These are phyloP conservation scores for Penicillium ochrochloron DNA, from an alignment of 495 filamentous ascomycete species.

Conservation along the genomic window DNA sequence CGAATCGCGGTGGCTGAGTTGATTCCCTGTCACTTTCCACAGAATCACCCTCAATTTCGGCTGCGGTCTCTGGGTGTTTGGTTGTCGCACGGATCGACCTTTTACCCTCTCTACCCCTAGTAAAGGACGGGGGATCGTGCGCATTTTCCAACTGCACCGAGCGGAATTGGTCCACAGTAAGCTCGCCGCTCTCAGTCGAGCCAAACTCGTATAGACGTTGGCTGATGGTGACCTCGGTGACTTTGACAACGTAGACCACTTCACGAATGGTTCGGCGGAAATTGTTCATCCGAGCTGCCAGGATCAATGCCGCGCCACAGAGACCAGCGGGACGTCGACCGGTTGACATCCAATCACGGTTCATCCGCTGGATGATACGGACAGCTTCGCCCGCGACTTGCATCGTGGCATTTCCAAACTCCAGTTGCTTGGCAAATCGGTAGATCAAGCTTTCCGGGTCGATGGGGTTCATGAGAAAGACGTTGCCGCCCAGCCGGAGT, in stretches of 20 bases:
- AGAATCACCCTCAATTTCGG: conserved; percentile 48
- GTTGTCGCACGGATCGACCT: conserved; percentile 42
- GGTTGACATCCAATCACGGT: conserved; percentile 91
- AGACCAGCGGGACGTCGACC: conserved; percentile 92
- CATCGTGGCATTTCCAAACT: conserved; percentile 78
- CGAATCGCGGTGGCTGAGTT: conserved; percentile 41
- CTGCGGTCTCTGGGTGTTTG: conserved; percentile 52
- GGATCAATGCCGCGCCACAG: conserved; percentile 90
- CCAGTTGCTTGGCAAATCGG: conserved; percentile 85
- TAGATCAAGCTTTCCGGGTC: conserved; percentile 85
- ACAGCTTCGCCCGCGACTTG: conserved; percentile 85
- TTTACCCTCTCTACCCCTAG: conserved; percentile 60
- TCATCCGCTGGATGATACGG: conserved; percentile 87
- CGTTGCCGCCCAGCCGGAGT: conserved; percentile 57
- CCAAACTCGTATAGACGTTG: conserved; percentile 90
- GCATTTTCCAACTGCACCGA: conserved; percentile 65
- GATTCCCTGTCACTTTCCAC: conserved; percentile 28
- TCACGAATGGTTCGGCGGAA: conserved; percentile 89
- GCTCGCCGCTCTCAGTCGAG: conserved; percentile 71
- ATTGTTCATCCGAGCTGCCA: conserved; percentile 97
- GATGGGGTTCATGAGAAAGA: conserved; percentile 60
- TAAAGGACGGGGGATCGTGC: conserved; percentile 84
- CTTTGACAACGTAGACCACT: conserved; percentile 94
- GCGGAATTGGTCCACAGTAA: conserved; percentile 88
- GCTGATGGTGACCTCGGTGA: conserved; percentile 86